phyloP scores from a whole-genome alignment of 352 stramenopile genomes.

The Globisporangium okanoganense region DNA sequence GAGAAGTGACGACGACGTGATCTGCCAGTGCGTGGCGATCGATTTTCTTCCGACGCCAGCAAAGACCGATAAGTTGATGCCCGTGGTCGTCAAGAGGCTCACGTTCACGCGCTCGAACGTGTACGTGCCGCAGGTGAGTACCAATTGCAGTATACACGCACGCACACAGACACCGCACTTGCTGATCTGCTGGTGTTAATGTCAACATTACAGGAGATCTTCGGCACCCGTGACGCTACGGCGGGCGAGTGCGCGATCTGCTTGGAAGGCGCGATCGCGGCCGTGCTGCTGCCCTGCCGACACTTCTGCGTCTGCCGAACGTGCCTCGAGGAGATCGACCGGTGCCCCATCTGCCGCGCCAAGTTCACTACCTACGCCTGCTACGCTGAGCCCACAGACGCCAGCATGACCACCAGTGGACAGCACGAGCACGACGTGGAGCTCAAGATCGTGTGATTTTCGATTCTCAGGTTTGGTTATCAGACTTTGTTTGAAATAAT shows the following conservation, averaged over 20 bases:
- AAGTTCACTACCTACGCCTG: conserved; percentile 56
- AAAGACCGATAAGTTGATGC: conserved; percentile 23
- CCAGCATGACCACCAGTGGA: background rate
- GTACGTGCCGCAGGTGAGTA: conserved; percentile 36
- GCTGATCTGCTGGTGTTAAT: background rate
- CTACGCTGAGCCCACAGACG: conserved; percentile 18
- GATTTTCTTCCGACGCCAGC: conserved; percentile 56
- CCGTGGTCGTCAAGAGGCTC: conserved; percentile 44
- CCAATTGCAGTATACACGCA: background rate
- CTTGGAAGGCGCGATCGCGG: conserved; percentile 35
- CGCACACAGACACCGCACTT: background rate
- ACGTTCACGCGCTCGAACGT: conserved; percentile 34
- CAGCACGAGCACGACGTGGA: background rate
- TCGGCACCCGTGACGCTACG: conserved; percentile 23
- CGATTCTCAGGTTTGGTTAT: background rate
- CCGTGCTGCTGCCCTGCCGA: conserved; percentile 57
- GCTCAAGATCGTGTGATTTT: conserved; percentile 14
- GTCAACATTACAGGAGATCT: conserved; percentile 46
- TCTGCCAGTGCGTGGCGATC: conserved; percentile 48
- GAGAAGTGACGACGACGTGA: conserved; percentile 18
- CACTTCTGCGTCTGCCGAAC: conserved; percentile 61
- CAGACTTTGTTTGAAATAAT: background rate
- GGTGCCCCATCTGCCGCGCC: conserved; percentile 63
- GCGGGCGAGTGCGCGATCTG: conserved; percentile 63
- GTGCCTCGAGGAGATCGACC: conserved; percentile 69